Evolutionary conservation across 2,329 filamentous ascomycete species (phyloP), one percentile per base, ranked within the genome.

Genomic region (Atkinsonella hypoxylon): DNA sequence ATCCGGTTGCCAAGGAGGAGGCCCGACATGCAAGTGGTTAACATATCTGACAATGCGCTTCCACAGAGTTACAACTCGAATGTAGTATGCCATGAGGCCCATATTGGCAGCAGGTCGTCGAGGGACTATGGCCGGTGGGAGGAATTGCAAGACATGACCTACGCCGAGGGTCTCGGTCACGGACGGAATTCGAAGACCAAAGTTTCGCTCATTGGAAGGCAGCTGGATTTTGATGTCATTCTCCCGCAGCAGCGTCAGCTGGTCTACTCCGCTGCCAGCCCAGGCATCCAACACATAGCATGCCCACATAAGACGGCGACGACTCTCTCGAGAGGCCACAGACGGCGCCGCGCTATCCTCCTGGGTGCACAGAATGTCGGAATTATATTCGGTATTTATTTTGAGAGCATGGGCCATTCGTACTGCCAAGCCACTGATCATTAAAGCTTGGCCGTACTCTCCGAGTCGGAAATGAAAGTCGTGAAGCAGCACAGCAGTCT

Each of bases 1-100:
- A 45, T 70, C 68, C 1, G 67, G 61, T 44, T 69, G 59, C 70
- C 70, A 73, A 0, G 71, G 71, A 1, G 67, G 68, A 12, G 64
- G 61, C 15, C 62, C 63, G 2, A 62, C 62, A 45, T 71, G 65
- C 11, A 71, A 49, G 45, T 67, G 65, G 44, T 72, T 71, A 20
- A 72, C 68, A 50, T 73, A 73, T 60, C 62, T 60, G 26, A 69
- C 65, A 15, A 70, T 67, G 12, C 64, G 58, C 51, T 70, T 70
- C 66, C 68, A 69, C 4, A 70, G 58, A 8, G 67, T 63, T 2
- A 70, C 65, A 9, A 70, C 66, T 45, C 67, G 65, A 47, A 70
- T 67, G 51, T 70, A 70, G 53, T 70, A 69, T 10, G 68, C 66
- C 67, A 70, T 70, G 53, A 70, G 69, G 17, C 68, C 68, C 67